Base-by-base conservation (phyloP, 75 land plant species). In the Pseudotsuga menziesii region DNA sequence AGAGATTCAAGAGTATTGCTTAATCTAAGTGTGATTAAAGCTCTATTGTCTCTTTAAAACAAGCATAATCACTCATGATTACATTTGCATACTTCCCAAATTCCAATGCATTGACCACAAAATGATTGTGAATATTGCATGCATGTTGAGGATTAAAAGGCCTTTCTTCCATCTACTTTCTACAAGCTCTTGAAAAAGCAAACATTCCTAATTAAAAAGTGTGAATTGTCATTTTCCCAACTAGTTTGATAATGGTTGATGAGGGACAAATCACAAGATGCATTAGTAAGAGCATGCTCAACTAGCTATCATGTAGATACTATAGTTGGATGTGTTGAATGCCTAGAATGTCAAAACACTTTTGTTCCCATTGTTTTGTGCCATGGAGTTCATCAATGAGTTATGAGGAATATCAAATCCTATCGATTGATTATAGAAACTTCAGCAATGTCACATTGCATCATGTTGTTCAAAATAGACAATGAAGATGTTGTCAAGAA, bases 371-470 rank as follows among this genome's bases (percentile, higher is more conserved):
- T 32, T 94, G 97, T 79, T 86, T 83, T 25, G 97, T 90, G 27
- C 92, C 94, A 56, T 92, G 97, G 97, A 94, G 92, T 87, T 48
- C 83, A 26, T 77, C 85, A 55, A 76, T 87, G 93, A 87, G 84
- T 32, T 94, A 94, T 82, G 78, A 83, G 66, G 90, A 89, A 59
- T 94, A 80, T 72, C 91, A 92, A 72, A 80, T 52, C 70, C 80
- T 90, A 1, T 62, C 74, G 19, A 57, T n/a, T 25, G 66, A 73
- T 67, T 86, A 83, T 81, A 86, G 90, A 57, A 87, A 92, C 78
- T 83, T 82, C 35, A 85, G 74, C 36, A 95, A 92, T 74, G 82
- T 82, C 71, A 84, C 85, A 13, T 80, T 86, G 61, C 89, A 90
- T 76, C 83, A 76, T 57, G 79, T 91, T 19, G 96, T 93, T 3